Evolutionary conservation across 164 flowering plant species (phyloP), one percentile per base, ranked within the genome.

Genomic region (Magnolia officinalis): DNA sequence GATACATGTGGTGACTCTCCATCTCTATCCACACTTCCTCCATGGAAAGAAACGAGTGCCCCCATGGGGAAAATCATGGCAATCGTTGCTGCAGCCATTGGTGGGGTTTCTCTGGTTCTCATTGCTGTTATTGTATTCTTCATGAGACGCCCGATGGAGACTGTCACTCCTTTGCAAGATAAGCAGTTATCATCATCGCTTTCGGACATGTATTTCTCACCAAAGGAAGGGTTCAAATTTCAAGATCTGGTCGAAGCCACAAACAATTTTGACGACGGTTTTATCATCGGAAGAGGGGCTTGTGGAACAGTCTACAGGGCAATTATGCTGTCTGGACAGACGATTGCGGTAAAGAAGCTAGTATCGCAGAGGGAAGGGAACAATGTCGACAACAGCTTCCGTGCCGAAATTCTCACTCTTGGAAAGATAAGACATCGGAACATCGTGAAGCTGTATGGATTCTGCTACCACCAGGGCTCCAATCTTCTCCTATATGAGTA

Each of bases 301-400:
- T 94, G 93, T 84, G 98, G 99, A 73, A 94, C 95, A 10, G 98
- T 96, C 16, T 96, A 96, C 77, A 92, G 88, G 81, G 98, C 99
- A 4, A 88, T 87, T 9, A 87, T 92, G 92, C 82, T 72, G 8
- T 81, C 90, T 59, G 97, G 93, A 23, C 86, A 72, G 73, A 83
- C 73, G 29, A 81, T 96, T 71, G 98, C 99, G 24, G 96, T 94
- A 24, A 96, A 94, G 83, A 91, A 82, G 85, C 84, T 92, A 9
- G 87, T 85, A 29, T 96, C 99, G 6, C 88, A 92, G 80, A 83
- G 97, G 74, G 98, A 93, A 67, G 97, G 98, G 59, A 88, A 77
- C 84, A 87, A 80, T 83, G 86, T 91, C 4, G 98, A 96, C 59
- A 87, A 89, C 80, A 92, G 97, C 81, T 94, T 96, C 67, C 89